Evolutionary conservation across 345 rosid species (phyloP), one percentile per base, ranked within the genome.

Genomic region (Crucihimalaya himalaica): DNA sequence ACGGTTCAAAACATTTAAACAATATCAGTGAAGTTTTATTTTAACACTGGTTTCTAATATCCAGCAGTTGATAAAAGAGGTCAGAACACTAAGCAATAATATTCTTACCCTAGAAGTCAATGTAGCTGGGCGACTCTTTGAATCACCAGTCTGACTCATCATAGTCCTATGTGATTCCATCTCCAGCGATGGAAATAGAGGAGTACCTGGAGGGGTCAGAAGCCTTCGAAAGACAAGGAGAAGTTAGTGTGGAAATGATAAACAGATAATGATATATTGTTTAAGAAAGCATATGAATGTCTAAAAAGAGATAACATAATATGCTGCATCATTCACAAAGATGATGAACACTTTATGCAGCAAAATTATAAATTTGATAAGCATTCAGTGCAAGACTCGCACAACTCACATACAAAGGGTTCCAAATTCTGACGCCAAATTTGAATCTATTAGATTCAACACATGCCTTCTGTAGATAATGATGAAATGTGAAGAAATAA

Each of bases 171-270:
- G 97, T 14, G 98, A 86, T 77, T 89, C 96, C 96, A 87, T 86
- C 85, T 92, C 99, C 85, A 95, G 82, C 19, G 99, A 90, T 65
- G 99, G 97, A 73, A 95, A 95, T 62, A 95, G 85, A 55, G 99
- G 99, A 31, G 99, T 95, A 58, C 96, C 99, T 63, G 99, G 99
- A 77, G 97, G 98, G 0, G 97, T 89, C 52, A 92, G 82, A 79
- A 96, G 99, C 99, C 98, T 74, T 87, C 78, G 75, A 65, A 81
- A 78, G 31, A 75, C 58, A 51, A 50, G 25, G 10, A 20, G 3
- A 66, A 71, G 43, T 71, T 42, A 71, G 40, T 0, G n/a, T 21
- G 8, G 54, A 70, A 9, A 55, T 4, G 20, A 13, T 42, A 55
- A 47, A 37, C 52, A 37, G 53, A 56, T 3, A 4, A 39, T 29